Conservation (phyloP, 805 yeast genomes). For the Myxozyma sirexii region DNA sequence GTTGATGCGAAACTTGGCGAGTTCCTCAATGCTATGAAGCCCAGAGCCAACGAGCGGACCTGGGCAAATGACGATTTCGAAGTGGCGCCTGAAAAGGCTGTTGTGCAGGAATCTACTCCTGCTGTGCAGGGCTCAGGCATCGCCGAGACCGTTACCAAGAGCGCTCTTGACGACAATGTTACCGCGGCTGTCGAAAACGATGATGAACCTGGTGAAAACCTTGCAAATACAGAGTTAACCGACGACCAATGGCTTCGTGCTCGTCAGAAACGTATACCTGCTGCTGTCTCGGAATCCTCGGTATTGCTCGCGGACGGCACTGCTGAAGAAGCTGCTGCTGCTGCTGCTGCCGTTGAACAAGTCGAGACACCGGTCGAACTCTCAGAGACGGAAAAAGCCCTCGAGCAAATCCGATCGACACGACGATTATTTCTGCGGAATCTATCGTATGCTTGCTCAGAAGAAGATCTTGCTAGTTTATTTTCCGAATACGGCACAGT, state of each 20-base stretch:
- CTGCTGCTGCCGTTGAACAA: slow-evolving; percentile 2
- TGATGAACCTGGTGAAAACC: slow-evolving; percentile 16
- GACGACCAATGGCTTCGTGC: slow-evolving; percentile 36
- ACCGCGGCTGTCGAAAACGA: slow-evolving; percentile 16
- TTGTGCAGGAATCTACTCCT: no score
- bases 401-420: slow-evolving; percentile 54
- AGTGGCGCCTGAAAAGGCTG: not conserved
- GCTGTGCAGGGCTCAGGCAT: no score
- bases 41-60: slow-evolving; percentile 66
- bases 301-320: not conserved
- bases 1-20: slow-evolving; percentile 72
- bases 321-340: slow-evolving; percentile 17
- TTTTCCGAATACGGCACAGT: slow-evolving; percentile 70
- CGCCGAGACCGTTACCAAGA: no score
- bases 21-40: slow-evolving; percentile 80
- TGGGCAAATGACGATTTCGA: slow-evolving; percentile 64
- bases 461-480: slow-evolving; percentile 69
- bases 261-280: slow-evolving; percentile 30
- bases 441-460: slow-evolving; percentile 75
- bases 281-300: no score
- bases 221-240: slow-evolving; percentile 40
- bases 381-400: slow-evolving; percentile 20
- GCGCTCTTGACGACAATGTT: no score
- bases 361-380: slow-evolving; percentile 13
- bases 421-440: slow-evolving; percentile 89